phyloP scores from a whole-genome alignment of 2,329 filamentous ascomycete genomes.

The Fusarium sp. region DNA sequence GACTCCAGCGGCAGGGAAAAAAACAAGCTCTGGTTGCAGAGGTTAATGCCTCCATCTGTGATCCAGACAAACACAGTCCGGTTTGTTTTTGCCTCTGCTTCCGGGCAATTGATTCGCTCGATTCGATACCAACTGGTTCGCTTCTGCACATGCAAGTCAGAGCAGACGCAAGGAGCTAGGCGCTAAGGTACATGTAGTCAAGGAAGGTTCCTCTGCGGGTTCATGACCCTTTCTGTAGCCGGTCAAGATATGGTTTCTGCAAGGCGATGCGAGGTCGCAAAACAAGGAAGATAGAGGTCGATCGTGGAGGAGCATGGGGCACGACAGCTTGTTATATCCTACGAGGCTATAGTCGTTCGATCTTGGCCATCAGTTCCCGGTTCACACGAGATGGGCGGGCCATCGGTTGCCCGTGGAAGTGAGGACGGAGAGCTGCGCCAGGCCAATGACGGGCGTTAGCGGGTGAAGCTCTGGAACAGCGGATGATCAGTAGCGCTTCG shows the following conservation, averaged over 20 bases:
- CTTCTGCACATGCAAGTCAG: conserved; percentile 42
- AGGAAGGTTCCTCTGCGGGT: conserved; percentile 32
- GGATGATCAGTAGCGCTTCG: conserved; percentile 33
- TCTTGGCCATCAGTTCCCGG: conserved; percentile 17
- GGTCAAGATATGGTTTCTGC: neutral
- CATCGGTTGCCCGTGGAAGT: conserved; percentile 27
- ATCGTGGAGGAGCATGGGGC: neutral
- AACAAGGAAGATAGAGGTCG: conserved; percentile 16
- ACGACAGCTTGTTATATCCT: neutral
- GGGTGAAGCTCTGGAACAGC: conserved; percentile 22
- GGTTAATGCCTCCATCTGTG: conserved; percentile 5
- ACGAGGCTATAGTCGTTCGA: conserved; percentile 27
- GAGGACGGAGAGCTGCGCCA: conserved; percentile 6
- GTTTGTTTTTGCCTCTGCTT: conserved; percentile 27
- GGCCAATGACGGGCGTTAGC: conserved; percentile 20
- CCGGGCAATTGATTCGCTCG: conserved; percentile 28
- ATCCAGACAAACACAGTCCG: conserved; percentile 11
- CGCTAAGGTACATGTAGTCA: conserved; percentile 13
- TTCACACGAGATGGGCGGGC: conserved; percentile 32
- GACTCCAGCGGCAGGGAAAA: conserved; percentile 6
- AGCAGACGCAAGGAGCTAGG: conserved; percentile 34
- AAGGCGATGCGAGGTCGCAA: neutral
- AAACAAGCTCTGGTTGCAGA: conserved; percentile 36
- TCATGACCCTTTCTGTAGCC: conserved; percentile 29
- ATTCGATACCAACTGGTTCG: conserved; percentile 27